Percentiles rank a stretch among this genome's conserved stretches.
These are phyloP conservation scores for Berkeleyomyces basicola DNA, from an alignment of 2,329 filamentous ascomycete species.

Conservation along the genomic window DNA sequence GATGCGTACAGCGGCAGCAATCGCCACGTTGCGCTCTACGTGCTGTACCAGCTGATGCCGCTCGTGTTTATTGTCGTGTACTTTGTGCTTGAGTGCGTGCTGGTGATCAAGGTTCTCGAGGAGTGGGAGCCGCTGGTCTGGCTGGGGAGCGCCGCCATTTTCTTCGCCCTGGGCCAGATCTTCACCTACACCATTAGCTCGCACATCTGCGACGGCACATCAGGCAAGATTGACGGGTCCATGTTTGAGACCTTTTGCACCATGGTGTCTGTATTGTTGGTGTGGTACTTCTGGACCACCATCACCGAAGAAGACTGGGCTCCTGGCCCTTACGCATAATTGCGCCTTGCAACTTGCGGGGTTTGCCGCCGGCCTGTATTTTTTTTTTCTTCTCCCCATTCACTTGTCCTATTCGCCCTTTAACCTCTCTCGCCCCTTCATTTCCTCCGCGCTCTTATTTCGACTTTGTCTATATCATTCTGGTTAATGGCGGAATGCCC, in stretches of 20 bases:
- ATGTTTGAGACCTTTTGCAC: conserved; percentile 92
- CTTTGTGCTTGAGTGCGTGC: conserved; percentile 65
- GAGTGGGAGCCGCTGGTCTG: conserved; percentile 90
- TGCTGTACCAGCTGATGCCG: conserved; percentile 80
- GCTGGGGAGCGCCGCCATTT: conserved; percentile 51
- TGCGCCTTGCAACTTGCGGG: not conserved
- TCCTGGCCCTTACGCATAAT: conserved; percentile 27
- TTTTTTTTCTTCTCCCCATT: conserved; percentile 7
- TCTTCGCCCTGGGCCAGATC: conserved; percentile 84
- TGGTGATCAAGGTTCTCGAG: conserved; percentile 74
- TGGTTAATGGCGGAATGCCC: not conserved
- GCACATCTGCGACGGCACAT: conserved; percentile 71
- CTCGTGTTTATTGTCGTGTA: conserved; percentile 79
- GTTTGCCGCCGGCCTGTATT: not conserved
- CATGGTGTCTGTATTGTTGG: conserved; percentile 58
- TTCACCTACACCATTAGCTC: conserved; percentile 92
- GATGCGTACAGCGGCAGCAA: conserved; percentile 42
- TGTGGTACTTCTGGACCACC: conserved; percentile 97
- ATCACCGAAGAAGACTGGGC: conserved; percentile 99
- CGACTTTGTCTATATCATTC: not conserved
- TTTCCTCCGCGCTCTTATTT: not conserved
- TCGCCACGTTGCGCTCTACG: conserved; percentile 74
- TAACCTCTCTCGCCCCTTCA: not conserved
- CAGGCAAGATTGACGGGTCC: conserved; percentile 78
- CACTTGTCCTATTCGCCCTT: not conserved